phyloP scores from a whole-genome alignment of 306 rosid genomes.

The Phaseolus lunatus region DNA sequence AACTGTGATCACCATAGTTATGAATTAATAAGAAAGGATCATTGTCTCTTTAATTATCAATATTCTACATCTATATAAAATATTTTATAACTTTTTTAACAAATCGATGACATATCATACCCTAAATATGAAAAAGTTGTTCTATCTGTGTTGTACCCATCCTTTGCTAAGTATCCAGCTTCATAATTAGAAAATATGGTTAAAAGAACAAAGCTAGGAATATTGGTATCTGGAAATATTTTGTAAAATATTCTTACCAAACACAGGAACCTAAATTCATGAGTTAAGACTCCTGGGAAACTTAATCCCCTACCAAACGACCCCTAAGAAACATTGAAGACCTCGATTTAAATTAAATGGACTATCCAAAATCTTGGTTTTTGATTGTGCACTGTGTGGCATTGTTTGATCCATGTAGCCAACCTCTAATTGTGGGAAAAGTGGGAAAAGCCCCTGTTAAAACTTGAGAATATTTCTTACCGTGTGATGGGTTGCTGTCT shows the following conservation, averaged over 20 bases:
- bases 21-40: too few species aligned
- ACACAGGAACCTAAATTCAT: not conserved
- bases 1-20: too few species aligned
- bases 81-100: too few species aligned
- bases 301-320: not conserved
- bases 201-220: not conserved
- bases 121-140: too few species aligned
- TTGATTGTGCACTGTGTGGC: not conserved
- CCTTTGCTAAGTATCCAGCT: too few species aligned
- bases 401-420: constrained; percentile 8
- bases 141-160: too few species aligned
- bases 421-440: not conserved
- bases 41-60: too few species aligned
- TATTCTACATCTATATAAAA: too few species aligned
- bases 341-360: not conserved
- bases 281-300: not conserved
- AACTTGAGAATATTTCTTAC: too few species aligned
- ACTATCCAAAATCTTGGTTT: not conserved
- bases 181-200: not conserved
- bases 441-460: not conserved
- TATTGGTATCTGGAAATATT: not conserved
- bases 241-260: not conserved
- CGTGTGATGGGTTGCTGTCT: too few species aligned
- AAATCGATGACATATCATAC: too few species aligned
- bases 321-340: not conserved